phyloP scores from a whole-genome alignment of 1,139 yeast species.

The Torulaspora globosa region DNA sequence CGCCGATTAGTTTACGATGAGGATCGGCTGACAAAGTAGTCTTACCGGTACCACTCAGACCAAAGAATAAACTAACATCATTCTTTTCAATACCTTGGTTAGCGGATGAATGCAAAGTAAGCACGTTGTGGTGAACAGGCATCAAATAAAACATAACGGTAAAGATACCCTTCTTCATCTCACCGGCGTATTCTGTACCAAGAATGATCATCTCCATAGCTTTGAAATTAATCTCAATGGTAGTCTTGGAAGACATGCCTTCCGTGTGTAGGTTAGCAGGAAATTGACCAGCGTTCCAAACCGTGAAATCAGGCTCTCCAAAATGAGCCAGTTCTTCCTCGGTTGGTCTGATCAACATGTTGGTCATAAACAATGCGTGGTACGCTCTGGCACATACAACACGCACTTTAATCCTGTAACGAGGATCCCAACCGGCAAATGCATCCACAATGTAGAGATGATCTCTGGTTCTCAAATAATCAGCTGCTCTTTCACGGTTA shows the following conservation, averaged over 20 bases:
- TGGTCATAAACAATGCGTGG: constrained; percentile 97
- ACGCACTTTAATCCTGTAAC: constrained; percentile 94
- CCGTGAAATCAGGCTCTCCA: constrained; percentile 97
- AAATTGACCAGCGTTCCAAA: constrained; percentile 98
- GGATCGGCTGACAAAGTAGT: constrained; percentile 97
- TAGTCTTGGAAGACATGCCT: constrained; percentile 96
- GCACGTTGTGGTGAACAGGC: constrained; percentile 90
- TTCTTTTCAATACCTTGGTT: constrained; percentile 73
- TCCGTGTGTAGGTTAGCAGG: constrained; percentile 95
- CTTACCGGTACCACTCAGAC: constrained; percentile 97
- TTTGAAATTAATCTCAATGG: constrained; percentile 94
- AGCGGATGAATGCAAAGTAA: constrained; percentile 92
- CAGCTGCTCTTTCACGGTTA: constrained; percentile 94
- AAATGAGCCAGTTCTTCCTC: constrained; percentile 81
- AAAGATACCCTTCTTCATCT: constrained; percentile 99
- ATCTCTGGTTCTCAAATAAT: constrained; percentile 92
- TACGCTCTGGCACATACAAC: constrained; percentile 97
- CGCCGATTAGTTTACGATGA: constrained; percentile 89
- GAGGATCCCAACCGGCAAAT: constrained; percentile 98
- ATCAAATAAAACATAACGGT: constrained; percentile 98
- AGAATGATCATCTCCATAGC: constrained; percentile 98
- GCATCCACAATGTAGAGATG: constrained; percentile 95
- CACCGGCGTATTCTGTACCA: constrained; percentile 99
- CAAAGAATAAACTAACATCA: constrained; percentile 86
- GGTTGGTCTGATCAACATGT: constrained; percentile 95